Base-by-base conservation (phyloP, 768 basidiomycete genomes). In the Kwoniella dejecticola region DNA sequence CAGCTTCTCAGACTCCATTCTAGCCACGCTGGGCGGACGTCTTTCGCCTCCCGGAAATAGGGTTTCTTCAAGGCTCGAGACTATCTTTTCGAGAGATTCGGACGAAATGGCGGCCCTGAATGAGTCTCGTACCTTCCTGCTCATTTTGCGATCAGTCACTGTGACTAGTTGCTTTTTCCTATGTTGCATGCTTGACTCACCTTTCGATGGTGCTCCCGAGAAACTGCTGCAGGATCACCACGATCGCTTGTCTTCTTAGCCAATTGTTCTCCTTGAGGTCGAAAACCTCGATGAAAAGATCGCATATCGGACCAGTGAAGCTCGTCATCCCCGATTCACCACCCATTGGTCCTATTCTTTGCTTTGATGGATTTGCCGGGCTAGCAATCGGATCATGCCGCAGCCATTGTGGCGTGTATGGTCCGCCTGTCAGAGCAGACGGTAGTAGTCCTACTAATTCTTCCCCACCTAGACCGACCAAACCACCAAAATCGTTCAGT, bases 251-350 rank as follows among this genome's bases (percentile, higher is more conserved):
- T 19, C 91, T 83, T 53, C 95, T 84, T 26, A 98, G 82, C 96
- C 96, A 99, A 69, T 95, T 96, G 71, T 94, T 93, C 83, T 91
- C 92, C 80, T 96, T 87, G 17, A 98, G 84, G 77, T 96, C 94
- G 69, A 99, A 98, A 10, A 97, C 83, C 12, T 94, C 91, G 54
- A 98, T 83, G 46, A 97, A 83, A 26, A 99, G 81, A 72, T 99
- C 94, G 70, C 92, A 95, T 38, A 98, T 96, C 0, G 96, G 94
- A 0, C 88, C 87, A 1, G 92, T 91, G 77, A 98, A 98, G 1
- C 86, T 86, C 2, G 91, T 91, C 15, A 88, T 85, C 60, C 89
- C 92, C 1, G 89, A 90, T 77, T 96, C 95, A 33, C 90, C 92
- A 21, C 90, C 88, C 36, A 93, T 76, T 1, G 89, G 87, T 70